Evolutionary conservation across 176 grass and related monocot genomes (phyloP), one percentile per base, ranked within the genome.

Genomic region (Pontederia crassipes): DNA sequence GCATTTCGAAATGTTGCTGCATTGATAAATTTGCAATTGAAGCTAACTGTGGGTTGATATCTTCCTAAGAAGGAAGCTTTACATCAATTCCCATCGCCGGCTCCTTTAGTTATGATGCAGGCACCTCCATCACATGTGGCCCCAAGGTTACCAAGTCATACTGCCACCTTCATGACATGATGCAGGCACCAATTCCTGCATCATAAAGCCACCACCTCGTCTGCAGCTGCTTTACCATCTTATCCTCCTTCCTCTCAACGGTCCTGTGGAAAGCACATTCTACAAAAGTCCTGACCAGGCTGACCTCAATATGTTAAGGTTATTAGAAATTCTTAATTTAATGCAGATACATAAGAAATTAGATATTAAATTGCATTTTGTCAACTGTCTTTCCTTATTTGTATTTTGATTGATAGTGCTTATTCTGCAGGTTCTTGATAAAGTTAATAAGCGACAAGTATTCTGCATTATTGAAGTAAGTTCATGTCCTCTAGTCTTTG

Each of bases 381-480:
- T 40, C 6, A 7, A 7, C 32, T 40, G 32, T 40, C 2, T 40
- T 40, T 40, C 32, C 32, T 40, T 40, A 40, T 40, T 40, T 40
- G 32, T 48, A 58, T 24, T 32, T 72, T 29, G 12, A 10, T 52
- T 12, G 2, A 12, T 40, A 40, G 0, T 72, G 12, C 57, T 9
- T 72, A 4, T 35, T 28, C 60, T 26, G 45, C n/a, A 72, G 69
- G 46, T 27, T n/a, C 55, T 55, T 35, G 69, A 72, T 48, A 72
- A 61, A 50, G 18, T 72, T 14, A 72, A 52, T 47, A 72, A 72
- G 57, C 57, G 69, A 52, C 69, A 72, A 60, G 18, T 72, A 48
- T 8, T 72, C 17, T 72, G 69, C 40, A 60, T 72, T 27, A 72
- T 72, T 8, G 69, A 72, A 58, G 69, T 72, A 32, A 51, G 68